These are phyloP conservation scores for Astragalus membranaceus DNA, from an alignment of 306 rosid species.

Conservation along the genomic window DNA sequence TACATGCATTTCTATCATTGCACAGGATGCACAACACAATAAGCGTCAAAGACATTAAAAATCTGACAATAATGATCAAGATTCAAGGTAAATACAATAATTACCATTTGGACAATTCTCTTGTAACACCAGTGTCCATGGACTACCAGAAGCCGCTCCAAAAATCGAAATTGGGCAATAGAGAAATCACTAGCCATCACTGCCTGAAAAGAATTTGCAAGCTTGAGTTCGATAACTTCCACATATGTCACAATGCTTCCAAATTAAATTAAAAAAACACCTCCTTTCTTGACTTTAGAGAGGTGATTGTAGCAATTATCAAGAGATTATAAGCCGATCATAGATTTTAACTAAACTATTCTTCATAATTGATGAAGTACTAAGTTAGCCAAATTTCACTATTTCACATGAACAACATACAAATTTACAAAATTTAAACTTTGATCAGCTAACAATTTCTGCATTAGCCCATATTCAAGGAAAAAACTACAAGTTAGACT, in stretches of 20 bases:
- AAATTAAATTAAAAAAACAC: background rate
- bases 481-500: background rate
- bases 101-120: constrained; percentile 99
- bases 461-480: constrained; percentile 1
- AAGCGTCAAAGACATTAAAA: background rate
- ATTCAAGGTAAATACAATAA: constrained; percentile 12
- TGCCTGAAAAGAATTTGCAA: constrained; percentile 54
- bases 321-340: background rate
- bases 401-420: constrained; percentile 9
- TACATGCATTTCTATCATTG: constrained; percentile 1
- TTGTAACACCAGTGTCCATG: constrained; percentile 99
- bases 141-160: constrained; percentile 98
- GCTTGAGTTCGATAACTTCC: constrained; percentile 25
- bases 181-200: constrained; percentile 99
- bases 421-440: background rate
- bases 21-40: background rate
- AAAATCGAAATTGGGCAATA: constrained; percentile 79
- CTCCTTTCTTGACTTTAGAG: constrained; percentile 1
- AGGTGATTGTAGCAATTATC: background rate
- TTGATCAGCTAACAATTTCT: background rate
- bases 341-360: constrained; percentile 10
- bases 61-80: constrained; percentile 10
- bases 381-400: background rate
- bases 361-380: background rate
- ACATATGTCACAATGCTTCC: constrained; percentile 13